phyloP scores from a whole-genome alignment of 129 eudicot species.

The Escallonia rubra region DNA sequence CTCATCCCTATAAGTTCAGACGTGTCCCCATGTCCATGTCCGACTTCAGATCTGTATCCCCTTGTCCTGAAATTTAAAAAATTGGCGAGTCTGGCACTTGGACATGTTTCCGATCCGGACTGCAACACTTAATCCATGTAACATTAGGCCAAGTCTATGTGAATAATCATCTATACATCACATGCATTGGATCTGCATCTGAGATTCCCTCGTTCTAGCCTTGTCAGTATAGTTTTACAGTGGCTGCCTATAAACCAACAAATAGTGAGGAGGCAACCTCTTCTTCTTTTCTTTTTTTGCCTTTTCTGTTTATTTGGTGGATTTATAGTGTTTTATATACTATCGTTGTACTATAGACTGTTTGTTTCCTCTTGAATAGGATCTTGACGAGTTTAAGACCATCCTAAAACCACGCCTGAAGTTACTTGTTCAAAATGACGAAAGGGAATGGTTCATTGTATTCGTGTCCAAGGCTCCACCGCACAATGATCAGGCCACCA shows the following conservation, averaged over 20 bases:
- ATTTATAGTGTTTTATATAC: neutral
- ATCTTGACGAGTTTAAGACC: conserved; percentile 92
- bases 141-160: no score
- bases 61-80: no score
- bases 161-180: neutral
- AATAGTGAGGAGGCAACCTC: neutral
- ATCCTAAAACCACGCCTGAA: conserved; percentile 90
- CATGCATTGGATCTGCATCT: neutral
- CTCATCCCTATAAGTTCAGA: no score
- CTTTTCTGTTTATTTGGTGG: neutral
- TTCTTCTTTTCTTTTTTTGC: neutral
- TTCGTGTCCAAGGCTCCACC: conserved; percentile 85
- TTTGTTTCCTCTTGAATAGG: conserved; percentile 32
- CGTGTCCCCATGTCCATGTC: no score
- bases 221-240: neutral
- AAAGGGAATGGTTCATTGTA: conserved; percentile 93
- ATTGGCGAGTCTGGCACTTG: no score
- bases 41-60: no score
- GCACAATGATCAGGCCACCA: conserved; percentile 67
- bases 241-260: neutral
- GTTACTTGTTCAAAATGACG: conserved; percentile 88
- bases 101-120: no score
- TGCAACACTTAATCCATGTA: no score
- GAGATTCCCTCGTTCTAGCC: neutral
- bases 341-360: neutral